Conservation (phyloP, 805 yeast species). For the Candida sakaeoensis region DNA sequence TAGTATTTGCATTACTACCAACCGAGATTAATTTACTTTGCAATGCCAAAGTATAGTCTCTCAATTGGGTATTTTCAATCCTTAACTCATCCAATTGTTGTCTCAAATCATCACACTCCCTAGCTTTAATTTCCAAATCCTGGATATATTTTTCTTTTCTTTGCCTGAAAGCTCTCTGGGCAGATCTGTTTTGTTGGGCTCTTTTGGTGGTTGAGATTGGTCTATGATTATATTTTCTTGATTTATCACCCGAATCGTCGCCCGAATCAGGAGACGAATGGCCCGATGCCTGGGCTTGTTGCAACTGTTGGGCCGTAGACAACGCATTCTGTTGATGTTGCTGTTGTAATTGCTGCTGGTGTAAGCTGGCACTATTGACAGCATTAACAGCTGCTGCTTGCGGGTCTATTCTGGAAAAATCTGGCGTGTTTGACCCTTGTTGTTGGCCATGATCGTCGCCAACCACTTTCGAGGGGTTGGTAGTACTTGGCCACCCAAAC, state of each 20-base stretch:
- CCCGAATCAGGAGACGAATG: constrained; percentile 3
- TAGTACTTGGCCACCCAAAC: constrained; percentile 6
- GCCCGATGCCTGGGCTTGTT: constrained; percentile 6
- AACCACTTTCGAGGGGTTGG: background rate
- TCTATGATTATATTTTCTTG: constrained; percentile 15
- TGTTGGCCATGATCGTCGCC: constrained; percentile 6
- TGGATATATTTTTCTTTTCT: constrained; percentile 78
- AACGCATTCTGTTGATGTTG: constrained; percentile 8
- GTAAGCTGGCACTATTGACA: constrained; percentile 6
- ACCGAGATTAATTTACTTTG: constrained; percentile 55
- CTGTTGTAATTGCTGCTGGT: constrained; percentile 15
- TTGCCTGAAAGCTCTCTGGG: constrained; percentile 87
- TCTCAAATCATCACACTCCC: constrained; percentile 57
- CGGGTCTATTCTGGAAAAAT: constrained; percentile 21
- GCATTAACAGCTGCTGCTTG: constrained; percentile 22
- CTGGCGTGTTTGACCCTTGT: constrained; percentile 11
- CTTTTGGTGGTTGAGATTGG: constrained; percentile 67
- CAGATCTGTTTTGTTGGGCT: constrained; percentile 88
- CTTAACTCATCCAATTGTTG: constrained; percentile 64
- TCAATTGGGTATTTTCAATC: constrained; percentile 65
- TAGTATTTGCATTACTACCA: background rate
- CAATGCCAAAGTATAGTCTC: constrained; percentile 67
- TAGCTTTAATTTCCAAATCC: constrained; percentile 70
- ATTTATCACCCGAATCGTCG: constrained; percentile 1
- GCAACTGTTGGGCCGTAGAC: constrained; percentile 8